These are phyloP conservation scores for Pseudogymnoascus sp. DNA, from an alignment of 2,329 filamentous ascomycete species.

Conservation along the genomic window DNA sequence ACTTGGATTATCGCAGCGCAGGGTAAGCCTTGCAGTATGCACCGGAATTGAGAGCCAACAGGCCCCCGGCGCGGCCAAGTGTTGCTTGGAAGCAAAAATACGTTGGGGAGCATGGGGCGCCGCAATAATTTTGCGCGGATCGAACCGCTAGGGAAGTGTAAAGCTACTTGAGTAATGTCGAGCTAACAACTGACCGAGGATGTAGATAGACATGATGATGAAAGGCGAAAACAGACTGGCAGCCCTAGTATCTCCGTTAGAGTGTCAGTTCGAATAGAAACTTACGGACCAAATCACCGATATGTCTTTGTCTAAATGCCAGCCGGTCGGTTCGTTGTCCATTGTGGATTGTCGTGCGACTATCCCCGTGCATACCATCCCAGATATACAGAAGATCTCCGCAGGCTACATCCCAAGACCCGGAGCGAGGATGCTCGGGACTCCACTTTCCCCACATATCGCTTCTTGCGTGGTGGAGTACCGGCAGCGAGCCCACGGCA, in stretches of 20 bases:
- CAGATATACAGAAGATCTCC: background rate
- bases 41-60: background rate
- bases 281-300: background rate
- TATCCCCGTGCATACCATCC: background rate
- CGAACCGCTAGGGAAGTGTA: background rate
- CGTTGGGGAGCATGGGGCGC: background rate
- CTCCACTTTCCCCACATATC: conserved; percentile 3
- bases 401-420: background rate
- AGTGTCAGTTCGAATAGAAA: background rate
- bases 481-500: background rate
- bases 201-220: background rate
- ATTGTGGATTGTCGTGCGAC: background rate
- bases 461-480: background rate
- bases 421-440: background rate
- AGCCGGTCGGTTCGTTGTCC: background rate
- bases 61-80: background rate
- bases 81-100: background rate
- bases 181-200: background rate
- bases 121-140: background rate
- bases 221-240: background rate
- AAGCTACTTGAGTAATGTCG: background rate
- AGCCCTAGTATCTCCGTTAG: background rate
- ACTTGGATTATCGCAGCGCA: background rate
- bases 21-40: no score
- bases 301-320: background rate